Base-by-base conservation (phyloP, 2,329 filamentous ascomycete species). In the Neonectria magnoliae region DNA sequence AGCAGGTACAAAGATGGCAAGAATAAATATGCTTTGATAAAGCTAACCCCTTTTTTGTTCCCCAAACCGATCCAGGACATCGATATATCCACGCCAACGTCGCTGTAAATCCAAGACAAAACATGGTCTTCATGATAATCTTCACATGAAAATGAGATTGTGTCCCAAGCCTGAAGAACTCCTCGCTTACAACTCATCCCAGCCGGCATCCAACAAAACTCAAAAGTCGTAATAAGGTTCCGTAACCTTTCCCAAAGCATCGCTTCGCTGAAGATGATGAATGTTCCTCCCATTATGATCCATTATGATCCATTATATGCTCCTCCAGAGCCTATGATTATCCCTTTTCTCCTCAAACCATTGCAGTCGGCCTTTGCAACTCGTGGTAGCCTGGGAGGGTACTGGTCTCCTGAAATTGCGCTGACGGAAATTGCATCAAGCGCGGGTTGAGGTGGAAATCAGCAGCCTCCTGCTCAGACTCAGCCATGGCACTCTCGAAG, bases 401-500 rank as follows among this genome's bases (percentile, higher is more conserved):
- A 52, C 73, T 73, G 55, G 70, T 75, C 25, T 71, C 71, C 60
- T 76, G 77, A 33, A 75, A 76, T 10, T 75, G 69, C 6, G 73
- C 65, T 9, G 77, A 73, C 0, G 81, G 78, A 33, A 77, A 72
- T 22, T 75, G 73, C 51, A 83, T 66, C 29, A 80, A 60, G 42
- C 84, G 79, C 14, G 83, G 82, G 56, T 76, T 76, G 14, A 86
- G 65, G 63, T 80, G 78, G 10, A 77, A 77, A 22, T 86, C 82
- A 10, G 77, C 80, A 20, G 82, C 82, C 3, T 81, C 81, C 59
- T 81, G 81, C 62, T 83, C 79, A 10, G 73, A 71, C 57, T 77
- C 73, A 1, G 78, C 79, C 66, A 85, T 76, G 25, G 80, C 83
- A 9, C 78, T 79, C 69, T 87, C 85, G 64, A 87, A 88, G 59